A percentile compares a stretch with the other conserved stretches of the same genome.
phyloP scores from a whole-genome alignment of 2,329 filamentous ascomycete genomes.

The Chaetomiaceae sp. region DNA sequence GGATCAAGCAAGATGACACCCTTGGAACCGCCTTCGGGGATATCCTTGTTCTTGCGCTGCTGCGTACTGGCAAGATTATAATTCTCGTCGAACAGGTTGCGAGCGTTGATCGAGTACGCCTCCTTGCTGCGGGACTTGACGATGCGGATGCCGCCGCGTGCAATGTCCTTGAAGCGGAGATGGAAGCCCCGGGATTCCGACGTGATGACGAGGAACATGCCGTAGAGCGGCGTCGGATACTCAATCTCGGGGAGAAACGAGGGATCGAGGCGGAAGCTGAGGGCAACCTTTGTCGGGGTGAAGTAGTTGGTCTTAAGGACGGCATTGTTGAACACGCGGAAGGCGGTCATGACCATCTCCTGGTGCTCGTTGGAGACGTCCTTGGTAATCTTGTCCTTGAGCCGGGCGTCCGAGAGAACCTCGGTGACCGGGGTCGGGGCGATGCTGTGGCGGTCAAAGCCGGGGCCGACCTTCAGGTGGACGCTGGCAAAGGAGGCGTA shows the following conservation, averaged over 20 bases:
- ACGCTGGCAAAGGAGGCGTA: slow-evolving; percentile 90
- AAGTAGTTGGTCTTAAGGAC: slow-evolving; percentile 97
- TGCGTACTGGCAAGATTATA: slow-evolving; percentile 98
- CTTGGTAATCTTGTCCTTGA: slow-evolving; percentile 72
- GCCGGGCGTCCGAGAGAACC: slow-evolving; percentile 67
- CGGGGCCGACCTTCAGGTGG: slow-evolving; percentile 59
- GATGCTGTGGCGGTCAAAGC: slow-evolving; percentile 46
- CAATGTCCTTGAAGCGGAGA: slow-evolving; percentile 93
- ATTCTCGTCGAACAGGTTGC: slow-evolving; percentile 96
- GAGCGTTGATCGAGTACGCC: slow-evolving; percentile 91
- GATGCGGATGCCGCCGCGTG: slow-evolving; percentile 94
- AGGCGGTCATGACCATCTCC: slow-evolving; percentile 95
- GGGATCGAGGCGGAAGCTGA: slow-evolving; percentile 92
- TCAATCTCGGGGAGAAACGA: slow-evolving; percentile 84
- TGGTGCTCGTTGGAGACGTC: slow-evolving; percentile 91
- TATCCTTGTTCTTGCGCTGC: slow-evolving; percentile 99
- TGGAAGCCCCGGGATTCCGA: slow-evolving; percentile 97
- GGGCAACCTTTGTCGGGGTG: slow-evolving; percentile 94
- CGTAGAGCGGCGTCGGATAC: slow-evolving; percentile 89
- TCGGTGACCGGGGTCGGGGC: slow-evolving; percentile 55
- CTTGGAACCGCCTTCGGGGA: slow-evolving; percentile 96
- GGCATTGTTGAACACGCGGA: slow-evolving; percentile 89
- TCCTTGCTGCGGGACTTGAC: slow-evolving; percentile 97
- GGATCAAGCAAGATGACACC: slow-evolving; percentile 93
- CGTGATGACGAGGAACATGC: slow-evolving; percentile 98